Percentiles rank a stretch among this genome's conserved stretches.
phyloP scores from a whole-genome alignment of 1,284 basidiomycete genomes.

The Stereum hirsutum region DNA sequence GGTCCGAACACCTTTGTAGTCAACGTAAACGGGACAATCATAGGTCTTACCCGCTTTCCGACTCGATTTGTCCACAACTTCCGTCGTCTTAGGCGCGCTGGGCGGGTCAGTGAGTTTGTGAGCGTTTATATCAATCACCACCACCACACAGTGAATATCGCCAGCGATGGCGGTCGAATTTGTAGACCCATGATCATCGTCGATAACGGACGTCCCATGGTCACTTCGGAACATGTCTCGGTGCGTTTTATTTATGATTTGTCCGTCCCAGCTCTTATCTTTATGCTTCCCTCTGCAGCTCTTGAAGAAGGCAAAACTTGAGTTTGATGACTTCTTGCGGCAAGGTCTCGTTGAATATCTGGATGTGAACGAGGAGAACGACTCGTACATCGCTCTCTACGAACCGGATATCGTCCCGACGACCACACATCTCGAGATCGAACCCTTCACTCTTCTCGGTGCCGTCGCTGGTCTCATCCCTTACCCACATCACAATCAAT shows the following conservation, averaged over 20 bases:
- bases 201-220: slow-evolving; percentile 72
- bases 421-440: slow-evolving; percentile 97
- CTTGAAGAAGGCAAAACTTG: slow-evolving; percentile 72
- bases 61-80: slow-evolving; percentile 85
- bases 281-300: slow-evolving; percentile 32
- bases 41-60: slow-evolving; percentile 88
- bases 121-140: slow-evolving; percentile 96
- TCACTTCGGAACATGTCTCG: slow-evolving; percentile 75
- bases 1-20: slow-evolving; percentile 88
- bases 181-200: slow-evolving; percentile 99
- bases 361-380: slow-evolving; percentile 99
- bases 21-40: slow-evolving; percentile 94
- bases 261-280: background rate
- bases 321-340: slow-evolving; percentile 93
- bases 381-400: slow-evolving; percentile 94
- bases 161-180: slow-evolving; percentile 95
- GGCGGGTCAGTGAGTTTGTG: slow-evolving; percentile 94
- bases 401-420: slow-evolving; percentile 77
- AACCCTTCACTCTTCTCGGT: slow-evolving; percentile 96
- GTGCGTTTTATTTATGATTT: slow-evolving; percentile 32
- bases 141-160: slow-evolving; percentile 93
- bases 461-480: slow-evolving; percentile 98
- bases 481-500: slow-evolving; percentile 99
- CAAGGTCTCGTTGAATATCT: slow-evolving; percentile 99
- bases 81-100: slow-evolving; percentile 86